phyloP scores from a whole-genome alignment of 164 flowering plant genomes.

The Akebia trifoliata region DNA sequence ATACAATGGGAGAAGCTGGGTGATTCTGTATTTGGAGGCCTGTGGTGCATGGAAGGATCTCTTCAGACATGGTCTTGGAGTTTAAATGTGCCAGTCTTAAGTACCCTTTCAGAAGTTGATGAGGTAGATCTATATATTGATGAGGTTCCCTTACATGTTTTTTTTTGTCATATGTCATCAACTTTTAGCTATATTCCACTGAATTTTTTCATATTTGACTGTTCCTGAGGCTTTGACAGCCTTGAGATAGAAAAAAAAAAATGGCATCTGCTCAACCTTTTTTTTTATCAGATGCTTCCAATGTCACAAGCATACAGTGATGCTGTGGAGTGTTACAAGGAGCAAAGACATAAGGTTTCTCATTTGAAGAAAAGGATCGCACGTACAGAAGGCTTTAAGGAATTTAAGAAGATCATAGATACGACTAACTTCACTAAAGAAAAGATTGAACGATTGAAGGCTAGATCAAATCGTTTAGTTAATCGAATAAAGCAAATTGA shows the following conservation, averaged over 20 bases:
- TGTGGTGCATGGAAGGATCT: constrained; percentile 90
- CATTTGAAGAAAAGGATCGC: constrained; percentile 80
- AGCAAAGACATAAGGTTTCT: constrained; percentile 72
- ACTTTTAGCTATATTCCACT: background rate
- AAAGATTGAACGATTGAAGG: constrained; percentile 70
- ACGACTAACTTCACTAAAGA: constrained; percentile 56
- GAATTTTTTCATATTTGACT: background rate
- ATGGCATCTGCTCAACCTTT: background rate
- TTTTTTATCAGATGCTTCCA: constrained; percentile 38
- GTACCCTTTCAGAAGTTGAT: constrained; percentile 76
- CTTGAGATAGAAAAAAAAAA: background rate
- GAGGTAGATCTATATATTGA: constrained; percentile 35
- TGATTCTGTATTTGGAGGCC: constrained; percentile 67
- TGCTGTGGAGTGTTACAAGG: constrained; percentile 59
- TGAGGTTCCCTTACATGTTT: background rate
- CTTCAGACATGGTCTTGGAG: constrained; percentile 99
- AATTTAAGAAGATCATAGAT: constrained; percentile 69
- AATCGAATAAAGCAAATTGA: constrained; percentile 82
- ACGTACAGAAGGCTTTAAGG: constrained; percentile 74
- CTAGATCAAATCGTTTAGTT: constrained; percentile 62
- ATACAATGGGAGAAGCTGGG: constrained; percentile 73
- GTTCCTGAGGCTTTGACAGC: background rate
- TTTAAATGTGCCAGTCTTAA: constrained; percentile 85
- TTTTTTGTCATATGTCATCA: background rate
- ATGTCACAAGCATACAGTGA: constrained; percentile 51